Conservation (phyloP, 352 stramenopile genomes). For the Elongisporangium prolatum region DNA sequence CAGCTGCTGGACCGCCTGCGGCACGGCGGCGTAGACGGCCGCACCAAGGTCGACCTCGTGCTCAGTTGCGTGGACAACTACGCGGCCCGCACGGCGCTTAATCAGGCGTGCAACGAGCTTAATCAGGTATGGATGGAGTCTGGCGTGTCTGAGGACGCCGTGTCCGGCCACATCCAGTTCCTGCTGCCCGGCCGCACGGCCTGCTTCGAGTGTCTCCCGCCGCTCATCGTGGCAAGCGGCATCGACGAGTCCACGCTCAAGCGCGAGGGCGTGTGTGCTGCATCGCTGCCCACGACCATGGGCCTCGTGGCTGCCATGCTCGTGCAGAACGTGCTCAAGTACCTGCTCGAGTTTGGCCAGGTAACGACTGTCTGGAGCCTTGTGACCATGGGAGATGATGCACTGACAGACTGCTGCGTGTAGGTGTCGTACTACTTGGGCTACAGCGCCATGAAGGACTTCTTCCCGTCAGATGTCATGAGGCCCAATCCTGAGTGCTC, state of each 20-base stretch:
- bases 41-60: slow-evolving; percentile 69
- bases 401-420: neutral
- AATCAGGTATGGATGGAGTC: slow-evolving; percentile 89
- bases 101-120: slow-evolving; percentile 85
- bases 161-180: slow-evolving; percentile 88
- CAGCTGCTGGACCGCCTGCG: slow-evolving; percentile 73
- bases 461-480: slow-evolving; percentile 81
- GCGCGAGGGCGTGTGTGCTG: slow-evolving; percentile 84
- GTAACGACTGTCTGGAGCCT: too few species aligned
- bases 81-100: slow-evolving; percentile 79
- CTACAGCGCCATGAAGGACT: slow-evolving; percentile 87
- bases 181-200: slow-evolving; percentile 79
- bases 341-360: slow-evolving; percentile 78
- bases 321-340: slow-evolving; percentile 89
- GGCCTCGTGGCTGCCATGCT: slow-evolving; percentile 81
- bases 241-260: slow-evolving; percentile 87
- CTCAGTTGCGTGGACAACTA: slow-evolving; percentile 91
- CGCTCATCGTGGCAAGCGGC: slow-evolving; percentile 80
- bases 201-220: slow-evolving; percentile 87
- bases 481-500: slow-evolving; percentile 81
- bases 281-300: slow-evolving; percentile 89
- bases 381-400: too few species aligned
- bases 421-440: slow-evolving; percentile 81
- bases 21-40: slow-evolving; percentile 56
- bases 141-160: slow-evolving; percentile 86